Base-by-base conservation (phyloP, 257 asterid species). In the Solanum sejunctum region DNA sequence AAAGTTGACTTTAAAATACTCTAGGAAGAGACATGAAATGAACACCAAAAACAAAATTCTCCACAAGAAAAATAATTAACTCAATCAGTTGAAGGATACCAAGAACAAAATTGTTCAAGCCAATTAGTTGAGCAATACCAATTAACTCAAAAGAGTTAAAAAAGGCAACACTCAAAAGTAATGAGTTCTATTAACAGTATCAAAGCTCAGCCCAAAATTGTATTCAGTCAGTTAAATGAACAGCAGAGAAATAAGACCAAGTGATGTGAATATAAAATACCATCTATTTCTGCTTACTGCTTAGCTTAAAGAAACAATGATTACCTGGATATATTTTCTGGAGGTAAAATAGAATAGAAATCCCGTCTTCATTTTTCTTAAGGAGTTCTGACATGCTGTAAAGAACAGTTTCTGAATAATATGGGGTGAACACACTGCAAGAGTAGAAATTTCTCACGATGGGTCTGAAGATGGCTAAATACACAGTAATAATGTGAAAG, bases 271-370 rank as follows among this genome's bases (percentile, higher is more conserved):
- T 45, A 36, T 36, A 77, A 26, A 77, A 49, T 26, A 51, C 47
- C 26, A 23, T 52, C 63, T 77, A 77, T 51, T 15, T 77, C 47
- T 51, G 43, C 13, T 17, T 77, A 77, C 8, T 16, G 63, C 10
- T 77, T 51, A 51, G 82, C 61, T 23, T 45, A 77, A 77, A 77
- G 45, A 49, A 51, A 9, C 45, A 23, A 12, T 51, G 26, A 57
- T 60, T 92, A 94, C 99, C 99, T 84, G 99, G 99, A 90, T 93
- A 96, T 90, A 96, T 96, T 87, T 96, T 96, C 87, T 95, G 98
- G 82, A 96, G 98, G 92, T 96, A 96, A 92, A 96, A 96, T 90
- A 96, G 89, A 86, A 98, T 93, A 80, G 98, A 89, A 90, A 96
- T 96, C 84, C 98, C 99, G 88, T 96, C 99, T 90, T 96, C 99